Conservation (phyloP, 257 asterid species). For the Lithospermum erythrorhizon region DNA sequence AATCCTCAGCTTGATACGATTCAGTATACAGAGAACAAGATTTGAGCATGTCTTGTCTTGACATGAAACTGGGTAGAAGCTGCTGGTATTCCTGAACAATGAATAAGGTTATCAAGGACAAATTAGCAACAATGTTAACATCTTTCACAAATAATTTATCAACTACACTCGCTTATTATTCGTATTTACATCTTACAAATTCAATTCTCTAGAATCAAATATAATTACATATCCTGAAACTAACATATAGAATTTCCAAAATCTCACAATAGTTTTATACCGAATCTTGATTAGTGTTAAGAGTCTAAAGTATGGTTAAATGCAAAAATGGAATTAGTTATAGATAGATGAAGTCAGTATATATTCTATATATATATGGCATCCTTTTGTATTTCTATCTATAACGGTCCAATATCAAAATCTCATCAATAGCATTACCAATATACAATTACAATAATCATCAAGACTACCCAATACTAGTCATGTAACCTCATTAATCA, state of each 20-base stretch:
- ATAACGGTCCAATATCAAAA: not conserved
- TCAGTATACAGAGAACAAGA: not conserved
- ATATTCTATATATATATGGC: not conserved
- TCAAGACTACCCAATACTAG: not conserved
- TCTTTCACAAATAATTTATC: too few relatives aligned
- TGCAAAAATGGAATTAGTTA: too few relatives aligned
- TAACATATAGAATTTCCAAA: too few relatives aligned
- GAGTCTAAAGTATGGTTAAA: too few relatives aligned
- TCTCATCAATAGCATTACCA: not conserved
- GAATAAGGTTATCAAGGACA: not conserved
- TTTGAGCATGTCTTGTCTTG: not conserved
- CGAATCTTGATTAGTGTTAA: too few relatives aligned
- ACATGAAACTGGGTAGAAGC: not conserved
- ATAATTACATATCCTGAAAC: too few relatives aligned
- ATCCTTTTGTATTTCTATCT: not conserved
- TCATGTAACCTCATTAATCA: not conserved
- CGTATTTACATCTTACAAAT: too few relatives aligned
- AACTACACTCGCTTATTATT: too few relatives aligned
- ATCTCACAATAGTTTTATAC: too few relatives aligned
- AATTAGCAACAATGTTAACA: not conserved
- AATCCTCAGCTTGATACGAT: not conserved
- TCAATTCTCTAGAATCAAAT: too few relatives aligned
- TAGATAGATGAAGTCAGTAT: too few relatives aligned
- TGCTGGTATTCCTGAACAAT: not conserved
- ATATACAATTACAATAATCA: not conserved